phyloP scores from a whole-genome alignment of 805 yeast genomes.

The Yamadazyma laniorum region DNA sequence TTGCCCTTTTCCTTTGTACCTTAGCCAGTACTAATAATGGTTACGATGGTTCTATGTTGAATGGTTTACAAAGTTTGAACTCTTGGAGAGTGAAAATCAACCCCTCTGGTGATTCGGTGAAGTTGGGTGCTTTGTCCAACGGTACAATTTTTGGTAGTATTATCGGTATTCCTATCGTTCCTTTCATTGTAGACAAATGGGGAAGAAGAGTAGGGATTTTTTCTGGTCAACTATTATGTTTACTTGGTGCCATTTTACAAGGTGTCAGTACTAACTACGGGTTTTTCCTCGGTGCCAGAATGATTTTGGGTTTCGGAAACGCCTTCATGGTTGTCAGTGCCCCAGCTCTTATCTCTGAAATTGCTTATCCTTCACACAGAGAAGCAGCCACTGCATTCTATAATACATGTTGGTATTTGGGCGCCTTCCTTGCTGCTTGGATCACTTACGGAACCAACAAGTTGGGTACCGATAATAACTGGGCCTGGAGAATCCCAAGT shows the following conservation, averaged over 20 bases:
- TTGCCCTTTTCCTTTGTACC: constrained; percentile 39
- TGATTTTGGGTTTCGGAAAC: constrained; percentile 48
- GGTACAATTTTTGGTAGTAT: constrained; percentile 45
- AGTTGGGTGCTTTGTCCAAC: constrained; percentile 40
- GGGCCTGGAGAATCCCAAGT: constrained; percentile 58
- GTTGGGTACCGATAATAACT: constrained; percentile 22
- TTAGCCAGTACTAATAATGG: constrained; percentile 49
- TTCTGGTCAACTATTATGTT: constrained; percentile 23
- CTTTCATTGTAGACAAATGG: constrained; percentile 29
- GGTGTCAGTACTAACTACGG: constrained; percentile 35
- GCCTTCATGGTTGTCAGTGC: constrained; percentile 42
- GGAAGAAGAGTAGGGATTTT: constrained; percentile 38
- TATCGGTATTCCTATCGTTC: constrained; percentile 26
- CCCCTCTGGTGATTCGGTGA: constrained; percentile 31
- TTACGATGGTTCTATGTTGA: constrained; percentile 49
- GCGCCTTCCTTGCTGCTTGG: constrained; percentile 55
- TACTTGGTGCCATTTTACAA: constrained; percentile 39
- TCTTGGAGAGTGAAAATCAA: constrained; percentile 43
- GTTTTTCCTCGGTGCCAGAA: constrained; percentile 43
- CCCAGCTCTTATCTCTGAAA: constrained; percentile 51
- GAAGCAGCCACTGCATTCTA: constrained; percentile 42
- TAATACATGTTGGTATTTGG: constrained; percentile 53
- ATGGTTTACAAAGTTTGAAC: constrained; percentile 47
- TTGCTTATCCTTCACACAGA: constrained; percentile 48
- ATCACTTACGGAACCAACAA: constrained; percentile 44